These are phyloP conservation scores for Grifola frondosa DNA, from an alignment of 1,284 basidiomycete genomes.

Conservation along the genomic window DNA sequence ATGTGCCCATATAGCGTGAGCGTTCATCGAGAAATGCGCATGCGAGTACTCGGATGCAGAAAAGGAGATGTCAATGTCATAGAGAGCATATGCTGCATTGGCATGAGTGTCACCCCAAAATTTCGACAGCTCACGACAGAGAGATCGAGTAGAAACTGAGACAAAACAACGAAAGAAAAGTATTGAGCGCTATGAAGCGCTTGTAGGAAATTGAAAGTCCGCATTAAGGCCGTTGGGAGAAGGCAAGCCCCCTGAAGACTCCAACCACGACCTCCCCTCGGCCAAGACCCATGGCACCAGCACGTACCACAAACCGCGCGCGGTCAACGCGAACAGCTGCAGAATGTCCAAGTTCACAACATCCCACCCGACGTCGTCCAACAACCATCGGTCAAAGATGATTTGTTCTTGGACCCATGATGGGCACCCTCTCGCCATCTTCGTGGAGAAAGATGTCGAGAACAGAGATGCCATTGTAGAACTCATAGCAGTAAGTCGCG, in stretches of 20 bases:
- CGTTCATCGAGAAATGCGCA: no score
- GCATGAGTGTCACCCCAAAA: no score
- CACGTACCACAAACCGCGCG: constrained; percentile 52
- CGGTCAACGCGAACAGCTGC: constrained; percentile 36
- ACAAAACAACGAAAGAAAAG: no score
- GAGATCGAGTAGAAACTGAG: no score
- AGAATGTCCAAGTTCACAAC: constrained; percentile 24
- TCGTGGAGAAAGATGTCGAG: constrained; percentile 75
- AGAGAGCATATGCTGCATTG: no score
- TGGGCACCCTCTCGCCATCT: constrained; percentile 73
- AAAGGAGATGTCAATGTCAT: no score
- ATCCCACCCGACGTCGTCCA: constrained; percentile 17
- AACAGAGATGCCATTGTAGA: constrained; percentile 62
- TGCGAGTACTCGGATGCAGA: no score
- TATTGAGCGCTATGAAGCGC: no score
- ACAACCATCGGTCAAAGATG: constrained; percentile 31
- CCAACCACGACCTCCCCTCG: constrained; percentile 39
- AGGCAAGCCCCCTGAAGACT: constrained; percentile 34
- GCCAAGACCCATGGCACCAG: constrained; percentile 78
- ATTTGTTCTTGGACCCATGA: constrained; percentile 77
- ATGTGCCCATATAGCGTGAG: no score
- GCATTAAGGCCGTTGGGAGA: constrained; percentile 11
- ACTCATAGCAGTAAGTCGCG: constrained; percentile 58
- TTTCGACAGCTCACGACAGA: no score
- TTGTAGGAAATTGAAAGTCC: constrained; percentile 28